Conservation (phyloP, 345 rosid genomes). For the Brassica napus region Da-Ae NC_063442.1:1758001-1758500, state of each 20-base stretch:
- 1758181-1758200: conserved; percentile 30
- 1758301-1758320: background rate
- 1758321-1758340: background rate
- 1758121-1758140: background rate
- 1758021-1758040: conserved; percentile 35
- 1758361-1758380: background rate
- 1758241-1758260: conserved; percentile 1
- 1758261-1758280: conserved; percentile 1
- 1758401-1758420: background rate
- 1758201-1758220: conserved; percentile 23
- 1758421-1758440: background rate
- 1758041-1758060: conserved; percentile 37
- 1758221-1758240: conserved; percentile 11
- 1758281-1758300: background rate
- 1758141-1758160: conserved; percentile 1
- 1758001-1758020: conserved; percentile 31
- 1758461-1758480: background rate
- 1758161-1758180: conserved; percentile 33
- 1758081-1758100: background rate
- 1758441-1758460: background rate
- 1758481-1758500: background rate
- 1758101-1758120: conserved; percentile 22
- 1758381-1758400: background rate
- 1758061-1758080: conserved; percentile 35
- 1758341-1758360: background rate